phyloP scores from a whole-genome alignment of 495 filamentous ascomycete genomes.

The Penicillium angulare region DNA sequence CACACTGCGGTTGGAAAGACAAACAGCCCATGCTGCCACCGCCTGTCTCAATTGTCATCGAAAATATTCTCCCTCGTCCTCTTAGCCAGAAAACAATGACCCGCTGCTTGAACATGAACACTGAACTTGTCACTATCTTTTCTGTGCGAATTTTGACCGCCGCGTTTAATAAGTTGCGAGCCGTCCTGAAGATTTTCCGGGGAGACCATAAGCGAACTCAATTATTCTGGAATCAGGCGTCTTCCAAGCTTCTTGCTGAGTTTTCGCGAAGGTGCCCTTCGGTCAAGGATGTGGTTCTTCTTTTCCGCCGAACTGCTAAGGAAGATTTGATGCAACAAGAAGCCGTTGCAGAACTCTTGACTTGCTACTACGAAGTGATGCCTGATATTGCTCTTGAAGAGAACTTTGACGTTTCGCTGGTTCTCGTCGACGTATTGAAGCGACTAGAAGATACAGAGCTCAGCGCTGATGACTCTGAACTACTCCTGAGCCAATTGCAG shows the following conservation, averaged over 20 bases:
- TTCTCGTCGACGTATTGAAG: slow-evolving; percentile 64
- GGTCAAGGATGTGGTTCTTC: slow-evolving; percentile 70
- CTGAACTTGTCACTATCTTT: slow-evolving; percentile 76
- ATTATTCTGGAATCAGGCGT: slow-evolving; percentile 64
- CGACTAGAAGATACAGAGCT: slow-evolving; percentile 42
- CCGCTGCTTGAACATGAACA: slow-evolving; percentile 72
- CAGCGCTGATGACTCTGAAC: slow-evolving; percentile 39
- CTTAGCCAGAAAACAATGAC: slow-evolving; percentile 72
- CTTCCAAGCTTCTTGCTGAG: slow-evolving; percentile 61
- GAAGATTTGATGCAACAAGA: slow-evolving; percentile 75
- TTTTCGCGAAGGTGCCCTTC: slow-evolving; percentile 77
- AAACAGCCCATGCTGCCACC: slow-evolving; percentile 60
- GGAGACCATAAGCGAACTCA: slow-evolving; percentile 37
- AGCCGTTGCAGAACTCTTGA: slow-evolving; percentile 68
- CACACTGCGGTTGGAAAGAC: slow-evolving; percentile 62
- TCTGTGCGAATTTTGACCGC: slow-evolving; percentile 72
- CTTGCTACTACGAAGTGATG: slow-evolving; percentile 75
- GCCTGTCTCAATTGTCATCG: slow-evolving; percentile 69
- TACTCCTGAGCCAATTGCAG: slow-evolving; percentile 67
- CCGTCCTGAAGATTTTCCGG: slow-evolving; percentile 45
- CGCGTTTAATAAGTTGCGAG: slow-evolving; percentile 73
- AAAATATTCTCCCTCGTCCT: slow-evolving; percentile 83
- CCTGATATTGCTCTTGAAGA: slow-evolving; percentile 78
- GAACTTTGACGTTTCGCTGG: slow-evolving; percentile 78
- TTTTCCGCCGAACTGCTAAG: slow-evolving; percentile 63